phyloP scores from a whole-genome alignment of 208 protist species.

The Leishmania arabica region DNA sequence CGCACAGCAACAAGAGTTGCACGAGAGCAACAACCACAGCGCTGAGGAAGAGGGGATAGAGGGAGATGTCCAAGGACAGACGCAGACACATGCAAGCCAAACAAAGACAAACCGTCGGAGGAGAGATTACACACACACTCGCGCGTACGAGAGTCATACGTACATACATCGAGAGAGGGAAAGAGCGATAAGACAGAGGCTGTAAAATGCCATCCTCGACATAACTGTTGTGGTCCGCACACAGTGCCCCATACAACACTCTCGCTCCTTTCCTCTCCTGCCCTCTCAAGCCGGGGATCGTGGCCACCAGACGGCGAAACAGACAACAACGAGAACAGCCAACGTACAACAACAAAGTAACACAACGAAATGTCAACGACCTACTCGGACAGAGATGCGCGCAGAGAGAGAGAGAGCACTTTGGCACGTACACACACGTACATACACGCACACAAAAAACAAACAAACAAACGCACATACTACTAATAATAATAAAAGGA shows the following conservation, averaged over 20 bases:
- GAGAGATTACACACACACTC: background rate
- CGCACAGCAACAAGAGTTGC: background rate
- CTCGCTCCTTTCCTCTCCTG: background rate
- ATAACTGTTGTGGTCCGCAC: background rate
- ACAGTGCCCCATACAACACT: background rate
- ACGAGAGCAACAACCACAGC: background rate
- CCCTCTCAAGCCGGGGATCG: background rate
- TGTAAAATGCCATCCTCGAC: too few species aligned
- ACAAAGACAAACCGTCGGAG: background rate
- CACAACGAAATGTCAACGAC: background rate
- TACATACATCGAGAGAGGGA: constrained; percentile 10
- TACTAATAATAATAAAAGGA: background rate
- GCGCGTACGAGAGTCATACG: background rate
- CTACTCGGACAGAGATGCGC: background rate
- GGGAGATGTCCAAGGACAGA: background rate
- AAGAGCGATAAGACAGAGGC: constrained; percentile 6
- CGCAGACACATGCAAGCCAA: background rate
- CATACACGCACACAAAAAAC: too few species aligned
- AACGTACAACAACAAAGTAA: background rate
- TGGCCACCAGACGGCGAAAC: background rate
- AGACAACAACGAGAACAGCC: background rate
- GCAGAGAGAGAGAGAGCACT: too few species aligned
- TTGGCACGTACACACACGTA: too few species aligned
- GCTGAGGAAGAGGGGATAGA: background rate
- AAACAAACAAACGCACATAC: too few species aligned